These are phyloP conservation scores for Arabis alpina DNA, from an alignment of 345 rosid species.

Conservation along the genomic window DNA sequence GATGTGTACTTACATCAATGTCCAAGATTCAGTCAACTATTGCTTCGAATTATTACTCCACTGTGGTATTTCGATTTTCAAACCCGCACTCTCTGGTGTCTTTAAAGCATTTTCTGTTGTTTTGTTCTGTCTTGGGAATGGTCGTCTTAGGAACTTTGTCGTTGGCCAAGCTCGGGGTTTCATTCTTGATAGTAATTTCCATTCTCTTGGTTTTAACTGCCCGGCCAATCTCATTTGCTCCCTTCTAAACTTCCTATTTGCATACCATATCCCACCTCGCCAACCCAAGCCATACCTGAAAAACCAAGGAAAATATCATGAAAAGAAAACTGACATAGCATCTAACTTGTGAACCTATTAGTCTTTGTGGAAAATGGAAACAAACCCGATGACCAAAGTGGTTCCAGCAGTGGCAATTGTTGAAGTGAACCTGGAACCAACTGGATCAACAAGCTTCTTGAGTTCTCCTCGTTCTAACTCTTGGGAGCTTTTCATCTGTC, in stretches of 20 bases:
- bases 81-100: constrained; percentile 29
- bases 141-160: constrained; percentile 54
- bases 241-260: constrained; percentile 73
- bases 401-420: constrained; percentile 79
- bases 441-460: constrained; percentile 79
- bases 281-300: constrained; percentile 89
- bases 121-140: constrained; percentile 48
- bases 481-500: constrained; percentile 65
- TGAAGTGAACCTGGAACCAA: constrained; percentile 53
- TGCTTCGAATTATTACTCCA: background rate
- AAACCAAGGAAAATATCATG: background rate
- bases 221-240: constrained; percentile 84
- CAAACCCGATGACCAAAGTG: constrained; percentile 80
- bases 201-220: constrained; percentile 70
- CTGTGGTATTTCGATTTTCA: constrained; percentile 2
- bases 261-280: constrained; percentile 95
- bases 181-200: constrained; percentile 69
- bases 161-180: constrained; percentile 61
- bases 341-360: constrained; percentile 14
- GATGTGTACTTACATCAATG: constrained; percentile 8
- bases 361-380: constrained; percentile 23
- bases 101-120: constrained; percentile 47
- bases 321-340: background rate
- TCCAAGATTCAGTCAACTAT: constrained; percentile 10
- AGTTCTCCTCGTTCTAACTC: constrained; percentile 69